A percentile compares a stretch with the other conserved stretches of the same genome.
Evolutionary conservation across 257 asterid genomes (phyloP).

Genomic region (Gynochthodes officinalis): DNA sequence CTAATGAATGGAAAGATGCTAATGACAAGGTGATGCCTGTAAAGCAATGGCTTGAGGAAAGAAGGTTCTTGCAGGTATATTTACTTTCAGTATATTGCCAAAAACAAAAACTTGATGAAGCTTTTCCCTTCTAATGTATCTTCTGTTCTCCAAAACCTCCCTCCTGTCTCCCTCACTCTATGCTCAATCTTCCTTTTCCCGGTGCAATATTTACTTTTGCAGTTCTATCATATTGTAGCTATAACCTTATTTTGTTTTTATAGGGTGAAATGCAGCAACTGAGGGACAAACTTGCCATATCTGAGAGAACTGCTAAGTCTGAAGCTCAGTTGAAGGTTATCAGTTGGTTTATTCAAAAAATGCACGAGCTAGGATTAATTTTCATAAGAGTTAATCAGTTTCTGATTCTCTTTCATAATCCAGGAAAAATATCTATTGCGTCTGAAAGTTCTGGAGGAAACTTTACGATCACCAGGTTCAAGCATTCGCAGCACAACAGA

Average conservation of each 20-base stretch:
- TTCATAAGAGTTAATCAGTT: neutral
- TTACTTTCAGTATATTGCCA: slow-evolving; percentile 8
- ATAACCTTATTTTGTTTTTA: slow-evolving; percentile 14
- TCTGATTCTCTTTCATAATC: slow-evolving; percentile 14
- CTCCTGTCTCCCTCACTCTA: neutral
- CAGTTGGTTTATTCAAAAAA: slow-evolving; percentile 10
- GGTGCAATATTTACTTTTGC: neutral
- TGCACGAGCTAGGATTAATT: neutral
- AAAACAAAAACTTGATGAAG: neutral
- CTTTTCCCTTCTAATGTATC: neutral
- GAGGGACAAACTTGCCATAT: slow-evolving; percentile 81
- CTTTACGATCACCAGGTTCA: slow-evolving; percentile 68
- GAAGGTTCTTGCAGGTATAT: slow-evolving; percentile 82
- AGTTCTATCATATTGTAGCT: neutral
- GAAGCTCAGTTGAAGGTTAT: slow-evolving; percentile 90
- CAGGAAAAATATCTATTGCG: slow-evolving; percentile 90
- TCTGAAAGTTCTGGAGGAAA: slow-evolving; percentile 81
- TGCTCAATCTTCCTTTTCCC: neutral
- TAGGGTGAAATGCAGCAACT: slow-evolving; percentile 99
- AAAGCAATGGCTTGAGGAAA: slow-evolving; percentile 96
- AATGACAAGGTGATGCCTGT: slow-evolving; percentile 99
- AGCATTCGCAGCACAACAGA: slow-evolving; percentile 58
- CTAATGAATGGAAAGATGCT: slow-evolving; percentile 98
- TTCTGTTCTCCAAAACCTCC: slow-evolving; percentile 5
- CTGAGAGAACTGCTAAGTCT: slow-evolving; percentile 82